Base-by-base conservation (phyloP, 2,329 filamentous ascomycete species). In the Sclerotinia nivalis region DNA sequence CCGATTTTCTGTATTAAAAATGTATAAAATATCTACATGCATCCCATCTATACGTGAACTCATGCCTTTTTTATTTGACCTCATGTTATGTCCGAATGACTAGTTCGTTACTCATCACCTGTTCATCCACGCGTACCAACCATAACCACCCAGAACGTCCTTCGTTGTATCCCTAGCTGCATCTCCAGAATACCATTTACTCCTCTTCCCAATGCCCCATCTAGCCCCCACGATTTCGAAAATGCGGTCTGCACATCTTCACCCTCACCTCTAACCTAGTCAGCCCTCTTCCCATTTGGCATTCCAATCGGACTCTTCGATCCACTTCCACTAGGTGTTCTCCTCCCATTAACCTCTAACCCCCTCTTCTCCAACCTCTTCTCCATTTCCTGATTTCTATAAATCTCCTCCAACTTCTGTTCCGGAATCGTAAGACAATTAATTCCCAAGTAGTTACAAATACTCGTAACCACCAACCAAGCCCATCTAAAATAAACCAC, bases 401-500 rank as follows among this genome's bases (percentile, higher is more conserved):
- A 64, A 28, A 64, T 76, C 47, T 71, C 75, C 37, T 71, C 70
- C 43, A 73, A 65, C 66, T 89, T 89, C 73, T 86, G 84, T 73
- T 81, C 79, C 15, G 88, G 88, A 71, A 99, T 97, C 0, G 94
- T 98, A 74, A 99, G 83, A 77, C 95, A 97, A 78, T 95, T 96
- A 84, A 99, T 99, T 72, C 93, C 93, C 34, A 99, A 83, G 81
- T 92, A 98, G 68, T 90, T 86, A 82, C 96, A 98, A 76, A 99
- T 98, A 78, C 91, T 92, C 72, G 89, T 91, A 77, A 97, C 93
- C 61, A 98, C 94, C 55, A 97, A 84, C 76, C 91, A 91, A 0
- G 96, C 96, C 96, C 96, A 99, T 75, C 91, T 88, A 80, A 92
- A 94, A 81, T 99, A 99, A 4, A 93, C 91, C n/a, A 94, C 82